Evolutionary conservation across 805 yeast genomes (phyloP), one percentile per base, ranked within the genome.

Genomic region (Starmerella roubikii): DNA sequence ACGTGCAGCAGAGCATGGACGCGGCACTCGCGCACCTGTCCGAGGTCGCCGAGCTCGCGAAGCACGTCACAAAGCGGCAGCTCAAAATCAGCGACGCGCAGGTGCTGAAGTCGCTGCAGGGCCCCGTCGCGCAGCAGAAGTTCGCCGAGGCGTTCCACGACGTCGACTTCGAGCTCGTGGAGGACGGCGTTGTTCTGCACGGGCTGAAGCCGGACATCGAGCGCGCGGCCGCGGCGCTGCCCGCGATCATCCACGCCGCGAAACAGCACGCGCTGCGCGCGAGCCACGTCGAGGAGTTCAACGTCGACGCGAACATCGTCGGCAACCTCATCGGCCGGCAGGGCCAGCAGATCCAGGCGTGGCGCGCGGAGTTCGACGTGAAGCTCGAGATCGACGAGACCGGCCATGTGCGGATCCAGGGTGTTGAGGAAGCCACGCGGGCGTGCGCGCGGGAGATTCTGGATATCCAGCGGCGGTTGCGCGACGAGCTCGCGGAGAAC

Each of bases 261-360:
- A 62, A 66, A 46, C 71, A 71, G 49, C 63, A 64, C 51, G 69
- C 65, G 42, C 67, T 67, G 30, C 59, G 64, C 26, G 58, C 65
- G 40, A 63, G 66, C 32, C 68, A 62, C 49, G 54, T 69, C 15
- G 61, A 71, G 16, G 59, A 61, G 29, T 55, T 78, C 38, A 66
- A 65, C 23, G 75, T 84, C 55, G 93, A 95, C 45, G 59, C 74
- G 2, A 62, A 67, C 37, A 71, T 74, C 34, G 64, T 88, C 43
- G 70, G 91, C 22, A 76, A 91, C 60, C 67, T 93, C 38, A 84
- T 91, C 58, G 99, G 99, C 49, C 80, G 78, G 56, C 80, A 74
- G 44, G 98, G 99, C 40, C 63, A 82, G 31, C 74, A 75, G 54
- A 62, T 91, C 54, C 71, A 72, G 49, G 64, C 71, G 35, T 58